Evolutionary conservation across 257 asterid genomes (phyloP).

Genomic region (Solanum sitiens): DNA sequence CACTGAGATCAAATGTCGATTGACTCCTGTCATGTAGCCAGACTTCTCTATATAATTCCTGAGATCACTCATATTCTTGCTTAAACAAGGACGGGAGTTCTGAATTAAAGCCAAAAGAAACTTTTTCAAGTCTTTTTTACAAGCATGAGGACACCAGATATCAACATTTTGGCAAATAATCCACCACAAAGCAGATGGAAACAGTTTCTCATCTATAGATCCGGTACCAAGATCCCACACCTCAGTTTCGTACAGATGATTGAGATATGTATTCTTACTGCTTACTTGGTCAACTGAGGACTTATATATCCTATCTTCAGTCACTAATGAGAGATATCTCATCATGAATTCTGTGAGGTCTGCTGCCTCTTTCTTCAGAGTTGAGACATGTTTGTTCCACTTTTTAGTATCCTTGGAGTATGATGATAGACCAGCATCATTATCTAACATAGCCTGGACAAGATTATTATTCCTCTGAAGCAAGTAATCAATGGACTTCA

Average conservation of each 20-base stretch:
- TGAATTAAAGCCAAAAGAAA: conserved; percentile 40
- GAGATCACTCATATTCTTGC: conserved; percentile 8
- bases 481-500: conserved; percentile 55
- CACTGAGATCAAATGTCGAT: conserved; percentile 43
- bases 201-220: conserved; percentile 37
- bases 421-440: conserved; percentile 28
- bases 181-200: conserved; percentile 53
- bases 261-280: conserved; percentile 13
- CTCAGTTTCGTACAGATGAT: conserved; percentile 17
- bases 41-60: conserved; percentile 13
- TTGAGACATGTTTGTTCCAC: conserved; percentile 33
- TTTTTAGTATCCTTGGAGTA: conserved; percentile 35
- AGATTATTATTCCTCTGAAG: conserved; percentile 37
- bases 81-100: conserved; percentile 30
- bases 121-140: conserved; percentile 56
- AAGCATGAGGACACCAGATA: conserved; percentile 72
- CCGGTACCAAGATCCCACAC: conserved; percentile 38
- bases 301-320: conserved; percentile 20
- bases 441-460: conserved; percentile 20
- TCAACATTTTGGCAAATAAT: conserved; percentile 56
- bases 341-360: conserved; percentile 44
- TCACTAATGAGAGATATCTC: conserved; percentile 33
- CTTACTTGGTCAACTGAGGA: conserved; percentile 19
- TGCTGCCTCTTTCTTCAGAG: conserved; percentile 57
- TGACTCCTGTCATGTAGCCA: conserved; percentile 27